Conservation (phyloP, 2,329 filamentous ascomycete genomes). For the Onygena corvina region DNA sequence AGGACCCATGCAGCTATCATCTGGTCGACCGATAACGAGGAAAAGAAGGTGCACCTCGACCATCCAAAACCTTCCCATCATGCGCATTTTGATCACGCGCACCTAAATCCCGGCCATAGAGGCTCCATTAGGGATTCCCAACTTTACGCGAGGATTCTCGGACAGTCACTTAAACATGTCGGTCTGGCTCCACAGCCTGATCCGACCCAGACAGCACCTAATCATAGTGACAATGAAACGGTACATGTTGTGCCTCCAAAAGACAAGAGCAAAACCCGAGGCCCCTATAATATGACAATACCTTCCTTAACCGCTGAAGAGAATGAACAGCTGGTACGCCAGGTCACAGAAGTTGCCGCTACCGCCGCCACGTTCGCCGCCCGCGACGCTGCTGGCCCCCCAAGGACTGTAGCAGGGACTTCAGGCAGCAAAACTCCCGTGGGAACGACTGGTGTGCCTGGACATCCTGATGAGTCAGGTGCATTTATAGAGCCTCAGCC, state of each 20-base stretch:
- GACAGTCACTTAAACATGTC: slow-evolving; percentile 75
- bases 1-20: slow-evolving; percentile 93
- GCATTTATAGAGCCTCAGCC: slow-evolving; percentile 29
- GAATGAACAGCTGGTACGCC: slow-evolving; percentile 66
- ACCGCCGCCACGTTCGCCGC: slow-evolving; percentile 81
- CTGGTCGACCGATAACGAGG: slow-evolving; percentile 75
- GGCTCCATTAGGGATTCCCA: slow-evolving; percentile 74
- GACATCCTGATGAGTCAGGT: slow-evolving; percentile 35
- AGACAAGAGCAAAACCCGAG: slow-evolving; percentile 35
- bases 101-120: slow-evolving; percentile 31
- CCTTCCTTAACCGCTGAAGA: slow-evolving; percentile 70
- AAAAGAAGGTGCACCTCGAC: slow-evolving; percentile 45
- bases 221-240: not conserved
- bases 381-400: slow-evolving; percentile 53
- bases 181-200: slow-evolving; percentile 44
- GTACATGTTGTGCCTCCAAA: slow-evolving; percentile 71
- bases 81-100: slow-evolving; percentile 14
- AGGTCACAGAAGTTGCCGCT: slow-evolving; percentile 87
- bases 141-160: slow-evolving; percentile 84
- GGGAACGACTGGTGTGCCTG: slow-evolving; percentile 26
- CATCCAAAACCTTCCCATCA: slow-evolving; percentile 1
- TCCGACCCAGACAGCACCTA: slow-evolving; percentile 1
- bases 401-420: slow-evolving; percentile 35
- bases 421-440: slow-evolving; percentile 28
- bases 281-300: slow-evolving; percentile 19